Evolutionary conservation across 2,329 filamentous ascomycete species (phyloP).

Genomic region (Cercospora beticola): DNA sequence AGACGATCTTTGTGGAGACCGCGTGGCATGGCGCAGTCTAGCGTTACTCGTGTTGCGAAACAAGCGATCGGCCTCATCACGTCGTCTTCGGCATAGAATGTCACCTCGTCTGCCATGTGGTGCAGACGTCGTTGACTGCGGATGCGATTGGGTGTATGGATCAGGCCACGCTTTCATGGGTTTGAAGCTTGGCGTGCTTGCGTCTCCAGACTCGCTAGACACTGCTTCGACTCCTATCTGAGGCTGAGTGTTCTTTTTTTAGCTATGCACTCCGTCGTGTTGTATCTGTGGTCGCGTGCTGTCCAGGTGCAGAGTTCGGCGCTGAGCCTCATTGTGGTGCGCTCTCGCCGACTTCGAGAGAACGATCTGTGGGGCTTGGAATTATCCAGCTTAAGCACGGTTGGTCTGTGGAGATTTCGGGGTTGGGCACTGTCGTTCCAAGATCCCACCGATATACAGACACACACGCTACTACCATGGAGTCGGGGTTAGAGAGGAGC

Average conservation of each 20-base stretch:
- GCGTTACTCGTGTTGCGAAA: not conserved
- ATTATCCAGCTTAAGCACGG: too few relatives aligned
- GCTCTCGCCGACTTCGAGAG: not conserved
- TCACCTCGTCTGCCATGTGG: not conserved
- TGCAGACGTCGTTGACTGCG: not conserved
- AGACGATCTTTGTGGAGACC: not conserved
- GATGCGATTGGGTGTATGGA: not conserved
- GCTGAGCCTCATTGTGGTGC: not conserved
- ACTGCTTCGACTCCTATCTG: not conserved
- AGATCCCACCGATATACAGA: too few relatives aligned
- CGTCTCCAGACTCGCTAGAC: not conserved
- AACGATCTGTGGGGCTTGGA: too few relatives aligned
- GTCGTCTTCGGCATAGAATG: not conserved
- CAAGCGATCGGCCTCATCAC: not conserved
- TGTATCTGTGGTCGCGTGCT: not conserved
- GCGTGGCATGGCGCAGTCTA: not conserved
- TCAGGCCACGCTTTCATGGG: not conserved
- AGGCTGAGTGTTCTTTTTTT: not conserved
- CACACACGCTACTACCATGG: too few relatives aligned
- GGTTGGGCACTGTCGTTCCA: too few relatives aligned
- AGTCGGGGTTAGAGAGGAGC: too few relatives aligned
- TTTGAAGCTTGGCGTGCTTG: not conserved
- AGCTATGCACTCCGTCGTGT: not conserved
- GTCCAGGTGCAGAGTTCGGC: not conserved
- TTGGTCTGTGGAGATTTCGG: too few relatives aligned